Percentiles rank a stretch among this genome's conserved stretches.
phyloP scores from a whole-genome alignment of 768 basidiomycete species.

The Harrya chromipes region DNA sequence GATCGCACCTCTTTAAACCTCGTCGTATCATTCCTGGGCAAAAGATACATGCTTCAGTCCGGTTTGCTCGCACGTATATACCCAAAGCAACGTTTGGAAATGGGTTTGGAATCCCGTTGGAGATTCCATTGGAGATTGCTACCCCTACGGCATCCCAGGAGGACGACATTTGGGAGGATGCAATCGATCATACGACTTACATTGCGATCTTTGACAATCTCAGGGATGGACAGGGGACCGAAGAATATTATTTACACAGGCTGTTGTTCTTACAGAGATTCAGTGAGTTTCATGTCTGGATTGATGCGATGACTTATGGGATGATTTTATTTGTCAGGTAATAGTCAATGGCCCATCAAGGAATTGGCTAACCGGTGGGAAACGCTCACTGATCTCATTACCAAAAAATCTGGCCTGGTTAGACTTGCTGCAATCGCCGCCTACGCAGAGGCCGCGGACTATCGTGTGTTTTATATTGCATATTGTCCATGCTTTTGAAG shows the following conservation, averaged over 20 bases:
- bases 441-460: constrained; percentile 9
- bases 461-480: constrained; percentile 2
- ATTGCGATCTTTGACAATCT: constrained; percentile 9
- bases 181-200: constrained; percentile 10
- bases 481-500: neutral
- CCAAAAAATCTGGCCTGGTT: constrained; percentile 4
- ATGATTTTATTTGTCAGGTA: neutral
- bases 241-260: constrained; percentile 11
- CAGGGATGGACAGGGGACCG: constrained; percentile 2
- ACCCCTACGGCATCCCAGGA: constrained; percentile 5
- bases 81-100: constrained; percentile 17
- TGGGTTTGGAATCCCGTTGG: constrained; percentile 11
- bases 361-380: constrained; percentile 1
- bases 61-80: constrained; percentile 14
- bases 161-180: constrained; percentile 13
- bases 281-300: constrained; percentile 1
- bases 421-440: constrained; percentile 12
- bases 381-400: constrained; percentile 1
- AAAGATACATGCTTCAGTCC: constrained; percentile 16
- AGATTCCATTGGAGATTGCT: constrained; percentile 4
- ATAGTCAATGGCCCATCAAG: neutral
- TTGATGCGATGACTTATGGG: neutral
- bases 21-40: constrained; percentile 4
- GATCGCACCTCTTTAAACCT: constrained; percentile 11
- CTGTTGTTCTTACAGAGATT: constrained; percentile 16